These are phyloP conservation scores for Colletotrichum magnum DNA, from an alignment of 2,329 filamentous ascomycete genomes.

Conservation along the genomic window DNA sequence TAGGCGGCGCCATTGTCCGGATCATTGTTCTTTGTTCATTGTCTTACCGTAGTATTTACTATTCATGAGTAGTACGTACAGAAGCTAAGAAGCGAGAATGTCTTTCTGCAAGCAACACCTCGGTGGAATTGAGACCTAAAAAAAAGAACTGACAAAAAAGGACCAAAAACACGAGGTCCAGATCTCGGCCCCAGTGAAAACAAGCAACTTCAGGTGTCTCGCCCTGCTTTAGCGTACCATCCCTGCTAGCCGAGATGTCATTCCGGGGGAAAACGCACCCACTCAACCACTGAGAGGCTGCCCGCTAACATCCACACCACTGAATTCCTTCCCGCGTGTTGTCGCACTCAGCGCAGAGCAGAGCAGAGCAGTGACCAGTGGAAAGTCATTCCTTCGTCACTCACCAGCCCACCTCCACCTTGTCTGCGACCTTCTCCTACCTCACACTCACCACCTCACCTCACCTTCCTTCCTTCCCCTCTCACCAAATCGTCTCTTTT, in stretches of 20 bases:
- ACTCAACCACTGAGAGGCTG: background rate
- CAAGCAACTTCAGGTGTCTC: slow-evolving; percentile 25
- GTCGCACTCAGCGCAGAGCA: background rate
- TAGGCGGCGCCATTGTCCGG: slow-evolving; percentile 21
- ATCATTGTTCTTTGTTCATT: slow-evolving; percentile 12
- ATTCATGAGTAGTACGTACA: background rate
- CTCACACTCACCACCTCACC: background rate
- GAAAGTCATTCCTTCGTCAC: slow-evolving; percentile 14
- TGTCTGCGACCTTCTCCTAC: background rate
- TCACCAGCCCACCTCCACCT: slow-evolving; percentile 7
- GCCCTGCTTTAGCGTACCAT: background rate
- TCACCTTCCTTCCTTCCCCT: background rate
- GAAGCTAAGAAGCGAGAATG: background rate
- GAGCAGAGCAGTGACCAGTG: background rate
- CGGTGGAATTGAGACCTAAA: background rate
- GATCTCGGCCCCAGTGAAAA: slow-evolving; percentile 5
- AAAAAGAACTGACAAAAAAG: background rate
- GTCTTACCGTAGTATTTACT: background rate
- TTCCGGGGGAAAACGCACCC: background rate
- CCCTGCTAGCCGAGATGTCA: slow-evolving; percentile 25
- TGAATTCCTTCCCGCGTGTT: slow-evolving; percentile 15
- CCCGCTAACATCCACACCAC: too few relatives aligned
- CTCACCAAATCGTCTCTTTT: slow-evolving; percentile 7
- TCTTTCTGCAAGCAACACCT: slow-evolving; percentile 16
- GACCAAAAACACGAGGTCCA: slow-evolving; percentile 14